A percentile compares a stretch with the other conserved stretches of the same genome.
Conservation (phyloP, 257 asterid genomes). For the Thymus quinquecostatus region DNA sequence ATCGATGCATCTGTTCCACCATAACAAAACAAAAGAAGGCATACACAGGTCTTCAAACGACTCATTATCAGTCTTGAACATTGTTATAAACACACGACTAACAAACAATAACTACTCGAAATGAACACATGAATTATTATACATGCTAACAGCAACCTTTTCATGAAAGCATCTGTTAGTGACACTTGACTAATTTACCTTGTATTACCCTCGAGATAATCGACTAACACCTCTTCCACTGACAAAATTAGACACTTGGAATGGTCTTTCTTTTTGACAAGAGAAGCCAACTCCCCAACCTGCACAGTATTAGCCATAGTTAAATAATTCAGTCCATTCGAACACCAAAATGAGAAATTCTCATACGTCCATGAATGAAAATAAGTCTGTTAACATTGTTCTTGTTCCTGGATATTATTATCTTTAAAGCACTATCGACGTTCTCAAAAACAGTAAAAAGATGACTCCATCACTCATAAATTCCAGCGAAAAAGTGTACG, state of each 20-base stretch:
- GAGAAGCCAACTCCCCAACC: slow-evolving; percentile 94
- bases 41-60: not conserved
- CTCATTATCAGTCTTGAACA: not conserved
- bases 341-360: slow-evolving; percentile 8
- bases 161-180: slow-evolving; percentile 6
- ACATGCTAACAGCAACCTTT: not conserved
- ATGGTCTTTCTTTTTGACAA: slow-evolving; percentile 73
- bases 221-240: slow-evolving; percentile 68
- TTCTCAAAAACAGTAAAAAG: not conserved
- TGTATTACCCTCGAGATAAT: slow-evolving; percentile 66
- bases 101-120: too few relatives aligned
- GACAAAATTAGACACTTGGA: slow-evolving; percentile 87
- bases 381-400: not conserved
- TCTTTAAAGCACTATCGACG: not conserved
- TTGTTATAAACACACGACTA: not conserved
- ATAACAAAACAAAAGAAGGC: slow-evolving; percentile 1
- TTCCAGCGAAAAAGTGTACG: not conserved
- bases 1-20: not conserved
- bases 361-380: not conserved
- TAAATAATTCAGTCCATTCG: slow-evolving; percentile 2
- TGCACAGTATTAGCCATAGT: slow-evolving; percentile 37
- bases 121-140: too few relatives aligned
- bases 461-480: not conserved
- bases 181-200: slow-evolving; percentile 54
- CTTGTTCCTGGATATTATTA: too few relatives aligned